A percentile compares a stretch with the other conserved stretches of the same genome.
These are phyloP conservation scores for Alternaria gansuensis DNA, from an alignment of 2,329 filamentous ascomycete genomes.

Conservation along the genomic window DNA sequence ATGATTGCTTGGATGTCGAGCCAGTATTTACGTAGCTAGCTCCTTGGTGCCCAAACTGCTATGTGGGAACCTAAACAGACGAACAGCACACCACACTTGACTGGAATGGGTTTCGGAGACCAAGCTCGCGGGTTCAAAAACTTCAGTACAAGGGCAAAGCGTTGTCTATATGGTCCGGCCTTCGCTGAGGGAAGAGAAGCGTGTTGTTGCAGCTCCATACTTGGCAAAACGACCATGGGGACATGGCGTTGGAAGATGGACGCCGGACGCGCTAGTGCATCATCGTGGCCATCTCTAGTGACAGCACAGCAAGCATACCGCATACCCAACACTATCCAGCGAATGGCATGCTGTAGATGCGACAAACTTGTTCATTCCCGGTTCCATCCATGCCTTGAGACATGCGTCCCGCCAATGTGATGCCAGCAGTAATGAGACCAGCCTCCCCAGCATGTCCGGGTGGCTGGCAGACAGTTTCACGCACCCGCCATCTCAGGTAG, in stretches of 20 bases:
- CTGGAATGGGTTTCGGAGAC: neutral
- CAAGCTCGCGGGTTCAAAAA: neutral
- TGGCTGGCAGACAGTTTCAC: conserved; percentile 21
- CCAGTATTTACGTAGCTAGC: neutral
- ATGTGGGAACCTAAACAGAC: neutral
- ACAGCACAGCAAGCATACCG: conserved; percentile 27
- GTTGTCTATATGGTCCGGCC: neutral
- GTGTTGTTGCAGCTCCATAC: neutral
- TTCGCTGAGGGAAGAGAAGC: neutral
- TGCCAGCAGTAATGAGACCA: conserved; percentile 35
- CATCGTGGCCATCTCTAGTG: conserved; percentile 12
- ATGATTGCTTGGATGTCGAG: neutral
- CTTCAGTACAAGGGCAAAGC: neutral
- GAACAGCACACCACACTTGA: conserved; percentile 3
- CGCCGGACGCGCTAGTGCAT: conserved; percentile 12
- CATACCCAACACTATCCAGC: conserved; percentile 9
- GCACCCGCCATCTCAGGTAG: conserved; percentile 40
- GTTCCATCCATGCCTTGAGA: conserved; percentile 13
- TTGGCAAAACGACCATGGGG: neutral
- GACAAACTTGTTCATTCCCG: conserved; percentile 16
- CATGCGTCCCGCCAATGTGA: conserved; percentile 38
- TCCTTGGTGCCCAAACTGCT: neutral
- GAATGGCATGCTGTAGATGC: conserved; percentile 16
- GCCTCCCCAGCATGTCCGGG: conserved; percentile 39
- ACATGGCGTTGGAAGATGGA: neutral